A percentile compares a stretch with the other conserved stretches of the same genome.
Conservation (phyloP, 2,329 filamentous ascomycete species). For the Thyridium curvatum region DNA sequence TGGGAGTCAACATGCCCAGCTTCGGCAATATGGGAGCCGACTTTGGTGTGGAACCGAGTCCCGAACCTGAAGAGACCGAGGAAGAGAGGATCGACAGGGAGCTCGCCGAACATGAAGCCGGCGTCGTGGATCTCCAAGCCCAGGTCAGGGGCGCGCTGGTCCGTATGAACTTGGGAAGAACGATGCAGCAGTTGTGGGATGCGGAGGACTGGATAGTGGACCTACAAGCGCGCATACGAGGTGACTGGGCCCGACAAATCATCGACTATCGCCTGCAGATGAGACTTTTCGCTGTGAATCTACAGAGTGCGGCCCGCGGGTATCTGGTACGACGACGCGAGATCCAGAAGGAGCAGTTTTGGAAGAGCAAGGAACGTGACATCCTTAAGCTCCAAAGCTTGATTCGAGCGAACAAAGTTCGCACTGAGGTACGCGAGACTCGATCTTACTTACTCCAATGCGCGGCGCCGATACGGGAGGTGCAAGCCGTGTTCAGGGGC, state of each 20-base stretch:
- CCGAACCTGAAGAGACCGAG: constrained; percentile 77
- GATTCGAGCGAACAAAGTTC: constrained; percentile 61
- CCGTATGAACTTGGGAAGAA: constrained; percentile 68
- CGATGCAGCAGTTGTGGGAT: constrained; percentile 89
- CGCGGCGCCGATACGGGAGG: constrained; percentile 56
- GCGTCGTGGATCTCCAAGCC: constrained; percentile 75
- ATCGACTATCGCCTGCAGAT: constrained; percentile 76
- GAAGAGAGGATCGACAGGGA: constrained; percentile 83
- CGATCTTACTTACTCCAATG: constrained; percentile 55
- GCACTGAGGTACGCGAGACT: constrained; percentile 49
- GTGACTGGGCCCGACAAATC: constrained; percentile 81
- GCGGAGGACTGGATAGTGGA: constrained; percentile 71
- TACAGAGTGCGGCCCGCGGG: constrained; percentile 76
- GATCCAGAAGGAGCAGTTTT: constrained; percentile 57
- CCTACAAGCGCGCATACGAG: constrained; percentile 80
- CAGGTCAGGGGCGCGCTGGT: constrained; percentile 77
- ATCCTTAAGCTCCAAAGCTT: constrained; percentile 79
- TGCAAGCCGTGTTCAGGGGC: constrained; percentile 62
- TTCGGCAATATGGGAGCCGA: constrained; percentile 97
- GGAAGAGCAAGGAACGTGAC: constrained; percentile 63
- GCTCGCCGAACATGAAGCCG: constrained; percentile 66
- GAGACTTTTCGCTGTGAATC: constrained; percentile 68
- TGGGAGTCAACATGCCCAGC: constrained; percentile 92
- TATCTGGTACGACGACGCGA: constrained; percentile 63
- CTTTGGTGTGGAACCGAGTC: constrained; percentile 70